These are phyloP conservation scores for Phaeophleospora eucalypticola DNA, from an alignment of 2,329 filamentous ascomycete species.

Conservation along the genomic window DNA sequence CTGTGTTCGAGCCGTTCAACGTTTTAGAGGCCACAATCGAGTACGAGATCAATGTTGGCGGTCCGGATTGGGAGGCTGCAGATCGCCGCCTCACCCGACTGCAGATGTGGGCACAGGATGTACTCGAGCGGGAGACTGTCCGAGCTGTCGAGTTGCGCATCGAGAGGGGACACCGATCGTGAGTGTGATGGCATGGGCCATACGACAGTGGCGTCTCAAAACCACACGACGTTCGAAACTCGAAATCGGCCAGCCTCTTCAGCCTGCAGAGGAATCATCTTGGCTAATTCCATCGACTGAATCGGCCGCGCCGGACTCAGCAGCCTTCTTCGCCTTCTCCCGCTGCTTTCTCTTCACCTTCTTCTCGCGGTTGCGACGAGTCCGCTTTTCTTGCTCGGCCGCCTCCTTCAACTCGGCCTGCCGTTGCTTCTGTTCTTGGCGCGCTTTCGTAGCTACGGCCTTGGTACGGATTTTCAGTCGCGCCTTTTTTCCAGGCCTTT, in stretches of 20 bases:
- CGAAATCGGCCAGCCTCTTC: not conserved
- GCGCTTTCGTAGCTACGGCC: conserved; percentile 18
- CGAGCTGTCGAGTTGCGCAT: no score
- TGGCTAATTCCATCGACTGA: not conserved
- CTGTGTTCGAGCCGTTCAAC: not conserved
- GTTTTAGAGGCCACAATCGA: not conserved
- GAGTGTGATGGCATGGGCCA: no score
- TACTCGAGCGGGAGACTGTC: no score
- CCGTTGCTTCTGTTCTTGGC: conserved; percentile 20
- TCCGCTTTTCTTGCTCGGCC: conserved; percentile 32
- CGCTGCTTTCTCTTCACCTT: conserved; percentile 34
- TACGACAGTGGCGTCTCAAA: no score
- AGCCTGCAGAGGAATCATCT: not conserved
- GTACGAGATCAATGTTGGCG: not conserved
- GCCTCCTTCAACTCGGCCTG: conserved; percentile 28
- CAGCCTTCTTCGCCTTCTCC: conserved; percentile 34
- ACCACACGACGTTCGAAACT: no score
- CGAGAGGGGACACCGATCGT: no score
- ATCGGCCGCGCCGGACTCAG: not conserved
- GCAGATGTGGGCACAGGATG: not conserved
- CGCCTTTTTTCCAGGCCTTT: conserved; percentile 30
- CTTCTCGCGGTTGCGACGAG: conserved; percentile 33
- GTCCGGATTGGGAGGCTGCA: not conserved
- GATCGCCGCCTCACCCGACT: not conserved
- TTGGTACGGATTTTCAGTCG: conserved; percentile 29